Conservation (phyloP, 768 basidiomycete species). For the Serendipita sp. region DNA sequence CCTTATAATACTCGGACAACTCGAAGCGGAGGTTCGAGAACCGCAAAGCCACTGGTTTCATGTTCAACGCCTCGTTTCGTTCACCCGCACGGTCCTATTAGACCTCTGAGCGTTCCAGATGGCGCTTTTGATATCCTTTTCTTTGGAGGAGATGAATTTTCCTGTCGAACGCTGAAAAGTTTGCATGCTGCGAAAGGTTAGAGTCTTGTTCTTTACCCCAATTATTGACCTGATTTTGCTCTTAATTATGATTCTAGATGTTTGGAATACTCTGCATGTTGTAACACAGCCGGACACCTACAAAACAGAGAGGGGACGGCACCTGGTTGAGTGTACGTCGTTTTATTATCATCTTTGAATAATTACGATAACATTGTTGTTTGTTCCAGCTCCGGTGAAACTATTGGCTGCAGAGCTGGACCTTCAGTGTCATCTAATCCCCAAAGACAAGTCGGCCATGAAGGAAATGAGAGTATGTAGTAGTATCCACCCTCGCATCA, state of each 20-base stretch:
- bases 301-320: neutral
- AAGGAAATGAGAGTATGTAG: constrained; percentile 44
- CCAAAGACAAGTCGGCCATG: constrained; percentile 42
- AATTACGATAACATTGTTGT: neutral
- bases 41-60: no score
- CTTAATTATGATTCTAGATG: constrained; percentile 31
- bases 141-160: constrained; percentile 81
- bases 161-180: constrained; percentile 51
- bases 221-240: neutral
- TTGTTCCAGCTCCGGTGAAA: constrained; percentile 52
- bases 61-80: neutral
- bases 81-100: neutral
- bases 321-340: no score
- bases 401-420: constrained; percentile 34
- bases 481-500: constrained; percentile 1
- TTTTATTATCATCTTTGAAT: no score
- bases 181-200: constrained; percentile 48
- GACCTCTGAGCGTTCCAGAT: neutral
- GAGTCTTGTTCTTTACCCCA: constrained; percentile 8
- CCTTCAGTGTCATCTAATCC: constrained; percentile 46
- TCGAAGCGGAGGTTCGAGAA: no score
- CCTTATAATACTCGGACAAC: no score
- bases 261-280: constrained; percentile 55
- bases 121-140: constrained; percentile 56
- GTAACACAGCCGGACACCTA: constrained; percentile 53